A percentile compares a stretch with the other conserved stretches of the same genome.
These are phyloP conservation scores for Sporothrix schenckii DNA, from an alignment of 2,329 filamentous ascomycete genomes.

Conservation along the genomic window DNA sequence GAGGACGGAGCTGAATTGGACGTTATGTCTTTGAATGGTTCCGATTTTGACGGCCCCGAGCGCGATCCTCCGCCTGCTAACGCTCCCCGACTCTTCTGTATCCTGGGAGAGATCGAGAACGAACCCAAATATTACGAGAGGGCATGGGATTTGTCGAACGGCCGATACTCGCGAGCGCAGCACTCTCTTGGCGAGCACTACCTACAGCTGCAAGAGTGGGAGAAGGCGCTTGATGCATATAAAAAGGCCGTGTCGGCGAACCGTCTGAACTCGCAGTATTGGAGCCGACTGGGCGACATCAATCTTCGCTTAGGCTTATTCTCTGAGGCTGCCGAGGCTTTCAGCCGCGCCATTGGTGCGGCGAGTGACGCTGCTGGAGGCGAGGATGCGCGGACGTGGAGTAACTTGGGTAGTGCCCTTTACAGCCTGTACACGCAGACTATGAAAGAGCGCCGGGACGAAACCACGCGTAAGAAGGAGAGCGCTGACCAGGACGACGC, in stretches of 20 bases:
- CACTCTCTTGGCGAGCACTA: conserved; percentile 81
- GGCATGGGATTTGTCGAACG: conserved; percentile 82
- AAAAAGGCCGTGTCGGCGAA: conserved; percentile 75
- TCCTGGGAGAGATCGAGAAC: conserved; percentile 84
- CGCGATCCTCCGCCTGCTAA: conserved; percentile 73
- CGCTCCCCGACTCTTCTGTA: conserved; percentile 86
- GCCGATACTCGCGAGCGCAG: conserved; percentile 83
- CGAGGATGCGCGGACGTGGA: conserved; percentile 89
- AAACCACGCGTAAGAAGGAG: conserved; percentile 33
- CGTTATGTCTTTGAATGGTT: conserved; percentile 57
- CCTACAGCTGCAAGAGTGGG: conserved; percentile 66
- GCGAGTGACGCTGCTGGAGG: conserved; percentile 69
- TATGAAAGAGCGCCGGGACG: conserved; percentile 45
- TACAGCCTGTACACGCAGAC: conserved; percentile 67
- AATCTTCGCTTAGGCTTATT: conserved; percentile 76
- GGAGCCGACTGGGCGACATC: conserved; percentile 90
- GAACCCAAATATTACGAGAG: conserved; percentile 75
- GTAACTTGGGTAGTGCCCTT: conserved; percentile 85
- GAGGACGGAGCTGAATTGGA: conserved; percentile 60
- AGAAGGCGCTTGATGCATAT: conserved; percentile 76
- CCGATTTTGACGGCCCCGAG: conserved; percentile 64
- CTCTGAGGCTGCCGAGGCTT: conserved; percentile 78
- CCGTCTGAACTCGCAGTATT: conserved; percentile 77
- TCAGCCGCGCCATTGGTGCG: conserved; percentile 74
- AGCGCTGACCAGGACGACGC: conserved; percentile 39